Evolutionary conservation across 331 rosid species (phyloP).

Genomic region (Arachis monticola): DNA sequence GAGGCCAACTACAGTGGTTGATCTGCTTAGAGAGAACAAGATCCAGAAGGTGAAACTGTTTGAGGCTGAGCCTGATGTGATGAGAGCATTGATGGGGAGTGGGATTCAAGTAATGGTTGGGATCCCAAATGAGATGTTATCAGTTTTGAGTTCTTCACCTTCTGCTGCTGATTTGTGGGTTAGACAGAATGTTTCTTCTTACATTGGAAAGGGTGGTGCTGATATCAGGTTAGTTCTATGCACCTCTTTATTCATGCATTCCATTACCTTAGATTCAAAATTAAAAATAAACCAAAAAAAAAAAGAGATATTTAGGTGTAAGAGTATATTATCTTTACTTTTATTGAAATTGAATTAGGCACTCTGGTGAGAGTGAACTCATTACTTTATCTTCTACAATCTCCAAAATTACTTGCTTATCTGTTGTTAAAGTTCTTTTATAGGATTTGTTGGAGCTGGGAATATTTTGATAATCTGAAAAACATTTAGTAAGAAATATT

Average conservation of each 20-base stretch:
- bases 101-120: constrained; percentile 89
- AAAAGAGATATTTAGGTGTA: neutral
- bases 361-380: neutral
- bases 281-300: neutral
- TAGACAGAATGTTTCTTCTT: constrained; percentile 70
- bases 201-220: constrained; percentile 70
- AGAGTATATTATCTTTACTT: neutral
- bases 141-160: constrained; percentile 62
- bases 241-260: neutral
- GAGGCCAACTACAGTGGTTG: constrained; percentile 78
- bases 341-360: neutral
- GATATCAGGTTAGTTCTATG: constrained; percentile 68
- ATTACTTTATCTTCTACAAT: constrained; percentile 1
- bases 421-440: too few species aligned
- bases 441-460: too few species aligned
- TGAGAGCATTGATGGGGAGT: constrained; percentile 67
- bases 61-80: constrained; percentile 70
- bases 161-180: constrained; percentile 80
- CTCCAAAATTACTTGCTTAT: neutral
- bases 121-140: constrained; percentile 82
- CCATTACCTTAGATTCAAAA: neutral
- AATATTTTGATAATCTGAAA: too few species aligned
- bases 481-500: too few species aligned
- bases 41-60: constrained; percentile 83
- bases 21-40: constrained; percentile 70